Base-by-base conservation (phyloP, 2,329 filamentous ascomycete genomes). In the Rhynchosporium secalis region DNA sequence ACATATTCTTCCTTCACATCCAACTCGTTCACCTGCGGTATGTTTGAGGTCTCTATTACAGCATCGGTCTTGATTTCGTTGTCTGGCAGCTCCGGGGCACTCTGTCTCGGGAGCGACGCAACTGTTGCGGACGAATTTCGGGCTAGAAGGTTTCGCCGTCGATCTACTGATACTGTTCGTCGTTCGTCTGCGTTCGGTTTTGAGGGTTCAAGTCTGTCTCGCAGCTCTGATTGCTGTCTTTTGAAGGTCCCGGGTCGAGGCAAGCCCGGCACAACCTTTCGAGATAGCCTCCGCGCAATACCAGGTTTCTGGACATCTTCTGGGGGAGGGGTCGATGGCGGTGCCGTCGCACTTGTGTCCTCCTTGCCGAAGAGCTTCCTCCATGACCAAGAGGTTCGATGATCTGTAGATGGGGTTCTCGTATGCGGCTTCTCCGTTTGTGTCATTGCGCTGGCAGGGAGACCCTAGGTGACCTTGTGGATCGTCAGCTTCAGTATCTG, bases 171-270 rank as follows among this genome's bases (percentile, higher is more conserved):
- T 13, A 86, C 80, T 10, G 91, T 86, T 71, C 92, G 85, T 68
- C 90, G 85, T 75, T 92, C 90, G 45, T 83, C 83, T 31, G 81
- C 77, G 38, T 86, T 83, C 5, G 84, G 82, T 54, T 87, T 79
- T 47, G 86, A 80, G 49, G 90, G 86, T 63, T 88, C 80, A 59
- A 96, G 80, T 71, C 86, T 88, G 69, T 90, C 86, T 69, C 92
- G 84, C 66, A 85, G 83, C 76, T 96, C 93, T 33, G 91, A 94
- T 73, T 90, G 84, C 75, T 94, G 91, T 70, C 92, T 85, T 75
- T 87, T 89, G 76, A 96, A 92, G 0, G 91, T 96, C 70, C 88
- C 85, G 4, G 87, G 80, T 55, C 91, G 85, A 45, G 92, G 91
- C 43, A 96, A 78, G 15, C 89, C 88, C 20, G 92, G 89, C 15